Percentiles rank a stretch among this genome's conserved stretches.
These are phyloP conservation scores for Ophiostoma sp. DNA, from an alignment of 2,329 filamentous ascomycete species.

Conservation along the genomic window DNA sequence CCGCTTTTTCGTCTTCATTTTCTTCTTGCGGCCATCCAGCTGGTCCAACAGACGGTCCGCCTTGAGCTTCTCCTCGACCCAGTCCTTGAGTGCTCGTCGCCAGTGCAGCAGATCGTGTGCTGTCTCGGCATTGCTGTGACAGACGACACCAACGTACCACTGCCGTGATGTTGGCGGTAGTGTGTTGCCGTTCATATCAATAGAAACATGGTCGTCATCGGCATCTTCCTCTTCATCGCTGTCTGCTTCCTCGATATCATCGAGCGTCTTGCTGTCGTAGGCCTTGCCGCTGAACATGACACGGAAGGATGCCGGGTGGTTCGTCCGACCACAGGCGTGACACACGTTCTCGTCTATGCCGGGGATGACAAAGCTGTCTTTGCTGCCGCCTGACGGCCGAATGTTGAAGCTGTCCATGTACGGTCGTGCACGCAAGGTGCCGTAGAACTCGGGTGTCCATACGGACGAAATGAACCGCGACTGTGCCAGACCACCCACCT, in stretches of 20 bases:
- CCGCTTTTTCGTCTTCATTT: constrained; percentile 59
- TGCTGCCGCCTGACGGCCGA: constrained; percentile 34
- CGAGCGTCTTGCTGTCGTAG: constrained; percentile 66
- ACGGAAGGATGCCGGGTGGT: constrained; percentile 66
- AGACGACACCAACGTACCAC: constrained; percentile 44
- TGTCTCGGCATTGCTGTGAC: constrained; percentile 59
- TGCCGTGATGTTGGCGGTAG: constrained; percentile 41
- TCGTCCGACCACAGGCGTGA: constrained; percentile 68
- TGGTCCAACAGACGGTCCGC: constrained; percentile 55
- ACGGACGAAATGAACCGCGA: constrained; percentile 71
- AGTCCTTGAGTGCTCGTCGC: constrained; percentile 72
- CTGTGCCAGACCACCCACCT: constrained; percentile 65
- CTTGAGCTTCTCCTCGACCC: constrained; percentile 64
- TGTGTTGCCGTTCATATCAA: constrained; percentile 44
- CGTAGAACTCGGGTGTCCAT: constrained; percentile 68
- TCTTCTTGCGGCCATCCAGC: constrained; percentile 48
- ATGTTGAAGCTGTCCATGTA: constrained; percentile 54
- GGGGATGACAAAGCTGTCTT: constrained; percentile 1
- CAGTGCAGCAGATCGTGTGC: constrained; percentile 74
- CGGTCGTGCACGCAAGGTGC: constrained; percentile 65
- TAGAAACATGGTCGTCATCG: constrained; percentile 38
- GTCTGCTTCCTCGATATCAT: constrained; percentile 55
- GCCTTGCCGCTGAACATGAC: constrained; percentile 64
- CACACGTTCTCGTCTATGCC: constrained; percentile 49
- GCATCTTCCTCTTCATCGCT: constrained; percentile 40